phyloP scores from a whole-genome alignment of 2,329 filamentous ascomycete genomes.

The Xylariaceae sp. region DNA sequence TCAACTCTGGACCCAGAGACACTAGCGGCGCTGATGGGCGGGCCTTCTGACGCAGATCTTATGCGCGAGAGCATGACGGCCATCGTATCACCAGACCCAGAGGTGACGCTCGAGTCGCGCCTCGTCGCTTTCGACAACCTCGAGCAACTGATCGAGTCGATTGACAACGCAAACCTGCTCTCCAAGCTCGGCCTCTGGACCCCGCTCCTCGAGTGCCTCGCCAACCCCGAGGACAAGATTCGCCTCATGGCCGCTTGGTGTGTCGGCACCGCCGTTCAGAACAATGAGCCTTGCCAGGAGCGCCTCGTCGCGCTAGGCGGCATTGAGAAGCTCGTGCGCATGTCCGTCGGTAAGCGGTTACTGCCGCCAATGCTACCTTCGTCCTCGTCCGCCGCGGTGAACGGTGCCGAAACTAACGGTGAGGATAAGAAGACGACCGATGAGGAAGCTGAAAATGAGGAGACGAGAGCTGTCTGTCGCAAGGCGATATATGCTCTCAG shows the following conservation, averaged over 20 bases:
- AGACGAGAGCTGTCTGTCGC: conserved; percentile 53
- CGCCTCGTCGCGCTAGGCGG: conserved; percentile 58
- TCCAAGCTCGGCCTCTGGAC: conserved; percentile 73
- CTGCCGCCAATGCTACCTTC: conserved; percentile 1
- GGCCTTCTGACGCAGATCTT: conserved; percentile 81
- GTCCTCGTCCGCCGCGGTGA: background rate
- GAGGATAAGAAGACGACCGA: background rate
- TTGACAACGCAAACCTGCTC: conserved; percentile 97
- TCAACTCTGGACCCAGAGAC: conserved; percentile 58
- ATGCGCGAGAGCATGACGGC: conserved; percentile 82
- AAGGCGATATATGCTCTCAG: conserved; percentile 90
- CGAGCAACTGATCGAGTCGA: conserved; percentile 82
- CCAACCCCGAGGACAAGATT: conserved; percentile 63
- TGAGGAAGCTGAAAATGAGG: conserved; percentile 13
- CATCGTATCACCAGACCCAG: conserved; percentile 56
- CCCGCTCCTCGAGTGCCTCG: conserved; percentile 66
- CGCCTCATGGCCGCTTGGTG: conserved; percentile 90
- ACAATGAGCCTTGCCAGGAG: conserved; percentile 83
- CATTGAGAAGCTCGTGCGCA: conserved; percentile 60
- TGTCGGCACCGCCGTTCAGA: conserved; percentile 90
- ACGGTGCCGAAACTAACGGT: background rate
- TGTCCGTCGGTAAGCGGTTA: conserved; percentile 41
- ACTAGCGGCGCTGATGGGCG: conserved; percentile 71
- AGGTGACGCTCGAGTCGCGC: conserved; percentile 67
- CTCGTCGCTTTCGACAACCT: conserved; percentile 89